Base-by-base conservation (phyloP, 306 rosid species). In the Cicer bijugum region DNA sequence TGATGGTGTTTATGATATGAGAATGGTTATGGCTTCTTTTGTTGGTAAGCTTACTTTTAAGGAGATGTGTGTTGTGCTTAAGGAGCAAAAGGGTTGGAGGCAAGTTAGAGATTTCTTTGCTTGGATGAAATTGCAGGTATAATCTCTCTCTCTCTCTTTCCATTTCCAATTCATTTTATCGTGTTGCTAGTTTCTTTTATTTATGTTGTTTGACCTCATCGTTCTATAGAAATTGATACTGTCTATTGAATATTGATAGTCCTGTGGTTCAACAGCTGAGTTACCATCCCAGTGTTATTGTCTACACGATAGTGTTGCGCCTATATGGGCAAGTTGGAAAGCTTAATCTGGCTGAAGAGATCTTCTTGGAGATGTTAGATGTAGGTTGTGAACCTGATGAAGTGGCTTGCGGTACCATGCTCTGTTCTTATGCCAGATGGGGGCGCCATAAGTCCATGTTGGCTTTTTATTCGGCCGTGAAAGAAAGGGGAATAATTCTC, bases 101-200 rank as follows among this genome's bases (percentile, higher is more conserved):
- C 98, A 93, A 69, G 98, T 77, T 9, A 78, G 89, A 15, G 97
- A 93, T 82, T 87, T 93, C 50, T 91, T 93, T 79, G 74, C 78
- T 59, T 93, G 98, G 98, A 93, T 93, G 98, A 93, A 91, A 82
- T 84, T 93, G 77, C 98, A 93, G 97, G 98, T 91, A 28, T 4
- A 28, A 0, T 3, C 7, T 16, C 17, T 66, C 17, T 65, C 40
- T 45, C 17, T 16, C 17, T 28, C 6, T 53, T 1, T 9, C 0
- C 6, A 1, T 47, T 11, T 48, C 33, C 33, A 23, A 8, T 23
- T 52, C 69, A n/a, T 75, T 71, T 8, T 4, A 23, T 37, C 6
- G 65, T 59, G 9, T 33, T 60, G 23, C 23, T 59, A 28, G 43
- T 33, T 28, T 60, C 6, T 62, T 8, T 39, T n/a, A n/a, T 43